These are phyloP conservation scores for Multifurca ochricompacta DNA, from an alignment of 768 basidiomycete genomes.

Conservation along the genomic window DNA sequence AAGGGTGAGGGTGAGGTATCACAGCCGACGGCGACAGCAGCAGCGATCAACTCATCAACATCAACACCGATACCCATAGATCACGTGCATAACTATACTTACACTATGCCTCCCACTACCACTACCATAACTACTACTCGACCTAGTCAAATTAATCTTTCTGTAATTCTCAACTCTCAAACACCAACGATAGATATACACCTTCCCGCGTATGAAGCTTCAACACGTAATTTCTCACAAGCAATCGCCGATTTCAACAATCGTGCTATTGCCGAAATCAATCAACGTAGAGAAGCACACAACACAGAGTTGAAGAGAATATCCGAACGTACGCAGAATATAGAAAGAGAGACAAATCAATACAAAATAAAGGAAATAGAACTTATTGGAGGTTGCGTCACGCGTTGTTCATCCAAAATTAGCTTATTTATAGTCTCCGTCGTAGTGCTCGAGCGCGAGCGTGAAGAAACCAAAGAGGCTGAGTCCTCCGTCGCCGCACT, in stretches of 20 bases:
- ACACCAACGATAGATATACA: conserved; percentile 60
- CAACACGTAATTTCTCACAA: conserved; percentile 64
- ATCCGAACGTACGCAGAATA: conserved; percentile 50
- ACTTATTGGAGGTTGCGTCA: conserved; percentile 52
- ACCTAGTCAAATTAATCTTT: conserved; percentile 44
- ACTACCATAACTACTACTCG: background rate
- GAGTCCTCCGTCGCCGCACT: conserved; percentile 53
- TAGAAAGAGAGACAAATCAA: conserved; percentile 62
- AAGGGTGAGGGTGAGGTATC: too few relatives aligned
- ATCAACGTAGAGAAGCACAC: conserved; percentile 57
- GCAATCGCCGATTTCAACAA: conserved; percentile 68
- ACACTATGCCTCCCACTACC: too few relatives aligned
- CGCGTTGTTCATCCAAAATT: too few relatives aligned
- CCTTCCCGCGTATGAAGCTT: conserved; percentile 51
- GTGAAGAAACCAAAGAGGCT: conserved; percentile 64
- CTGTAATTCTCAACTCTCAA: conserved; percentile 40
- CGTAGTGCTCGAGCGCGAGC: conserved; percentile 58
- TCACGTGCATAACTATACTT: too few relatives aligned
- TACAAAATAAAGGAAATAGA: conserved; percentile 78
- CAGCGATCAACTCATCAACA: too few relatives aligned
- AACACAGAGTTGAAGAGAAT: conserved; percentile 53
- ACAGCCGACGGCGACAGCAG: too few relatives aligned
- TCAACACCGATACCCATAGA: background rate
- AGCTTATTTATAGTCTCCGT: too few relatives aligned
- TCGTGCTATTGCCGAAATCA: conserved; percentile 60